Evolutionary conservation across 2,329 filamentous ascomycete genomes (phyloP), one percentile per base, ranked within the genome.

Genomic region (Phyllosticta citrichinensis): DNA sequence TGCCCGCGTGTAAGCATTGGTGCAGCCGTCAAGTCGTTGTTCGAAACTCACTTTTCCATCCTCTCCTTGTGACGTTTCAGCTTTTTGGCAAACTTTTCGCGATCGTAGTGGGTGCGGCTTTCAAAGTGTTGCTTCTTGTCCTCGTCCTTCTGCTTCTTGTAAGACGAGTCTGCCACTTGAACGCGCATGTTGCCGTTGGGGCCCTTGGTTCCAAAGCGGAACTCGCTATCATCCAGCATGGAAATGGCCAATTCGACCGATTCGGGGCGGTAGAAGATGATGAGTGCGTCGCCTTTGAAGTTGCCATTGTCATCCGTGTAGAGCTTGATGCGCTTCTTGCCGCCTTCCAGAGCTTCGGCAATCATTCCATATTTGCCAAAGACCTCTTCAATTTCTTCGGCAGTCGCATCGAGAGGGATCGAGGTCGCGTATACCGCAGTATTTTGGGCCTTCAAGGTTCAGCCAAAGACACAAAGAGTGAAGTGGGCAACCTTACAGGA

Each of bases 191-290:
- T 25, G 52, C 86, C 87, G 59, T 68, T 69, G 54, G 72, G 76
- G 50, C 69, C 75, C 60, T 77, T 76, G 71, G 80, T 66, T 68
- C 87, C 74, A 63, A 88, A 80, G 62, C 93, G 83, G 68, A 97
- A 94, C 66, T 91, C 85, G 4, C 87, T 88, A 68, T 91, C 89
- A 72, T 95, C 89, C 12, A 91, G 80, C 68, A 94, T 80, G 77
- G 87, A 85, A 65, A 93, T 88, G 53, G 90, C 90, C 77, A 91
- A 87, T 52, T 88, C 79, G 62, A 99, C 93, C n/a, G 89, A 95
- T 70, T 96, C 91, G 0, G 91, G 88, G 67, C 94, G 90, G 81
- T 96, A 97, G 76, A 95, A 99, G 40, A 97, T 89, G 60, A 99
- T 80, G 33, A 99, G 81, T 2, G 90, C 92, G 71, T 97, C 92